Evolutionary conservation across 2,329 filamentous ascomycete species (phyloP).

Genomic region (Drechslera avenae): DNA sequence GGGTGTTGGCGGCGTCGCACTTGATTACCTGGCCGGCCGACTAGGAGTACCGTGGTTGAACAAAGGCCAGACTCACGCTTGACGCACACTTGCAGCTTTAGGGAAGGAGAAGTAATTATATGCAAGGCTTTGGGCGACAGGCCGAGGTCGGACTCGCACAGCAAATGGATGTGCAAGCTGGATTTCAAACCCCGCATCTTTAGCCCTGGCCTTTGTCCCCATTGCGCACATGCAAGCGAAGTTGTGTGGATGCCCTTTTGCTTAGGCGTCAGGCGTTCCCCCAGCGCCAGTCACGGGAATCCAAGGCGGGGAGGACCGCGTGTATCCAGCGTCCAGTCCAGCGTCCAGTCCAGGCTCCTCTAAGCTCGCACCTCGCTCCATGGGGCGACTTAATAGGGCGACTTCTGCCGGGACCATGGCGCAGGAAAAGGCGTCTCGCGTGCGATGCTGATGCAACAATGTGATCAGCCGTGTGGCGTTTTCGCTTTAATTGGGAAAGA

Average conservation of each 20-base stretch:
- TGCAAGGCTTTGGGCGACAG: background rate
- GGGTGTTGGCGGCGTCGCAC: too few species aligned
- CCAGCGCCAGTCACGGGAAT: conserved; percentile 12
- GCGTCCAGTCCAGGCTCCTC: background rate
- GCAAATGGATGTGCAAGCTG: conserved; percentile 8
- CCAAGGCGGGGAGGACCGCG: background rate
- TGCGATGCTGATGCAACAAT: conserved; percentile 5
- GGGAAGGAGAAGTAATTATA: conserved; percentile 5
- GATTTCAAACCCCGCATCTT: conserved; percentile 29
- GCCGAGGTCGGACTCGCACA: conserved; percentile 25
- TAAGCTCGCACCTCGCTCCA: too few species aligned
- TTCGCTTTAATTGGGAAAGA: conserved; percentile 15
- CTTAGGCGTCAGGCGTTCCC: conserved; percentile 6
- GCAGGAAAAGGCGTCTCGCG: conserved; percentile 9
- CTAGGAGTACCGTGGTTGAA: conserved; percentile 6
- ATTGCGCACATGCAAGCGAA: conserved; percentile 3
- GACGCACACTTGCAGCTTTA: background rate
- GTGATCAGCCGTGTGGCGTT: conserved; percentile 31
- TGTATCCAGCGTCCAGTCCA: background rate
- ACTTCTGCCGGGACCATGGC: conserved; percentile 9
- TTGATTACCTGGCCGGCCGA: background rate
- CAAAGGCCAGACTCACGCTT: conserved; percentile 2
- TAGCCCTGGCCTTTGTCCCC: conserved; percentile 9
- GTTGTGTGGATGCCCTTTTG: conserved; percentile 14
- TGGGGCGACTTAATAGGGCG: too few species aligned